Conservation (phyloP, 352 stramenopile species). For the Globisporangium mamillatum region DNA sequence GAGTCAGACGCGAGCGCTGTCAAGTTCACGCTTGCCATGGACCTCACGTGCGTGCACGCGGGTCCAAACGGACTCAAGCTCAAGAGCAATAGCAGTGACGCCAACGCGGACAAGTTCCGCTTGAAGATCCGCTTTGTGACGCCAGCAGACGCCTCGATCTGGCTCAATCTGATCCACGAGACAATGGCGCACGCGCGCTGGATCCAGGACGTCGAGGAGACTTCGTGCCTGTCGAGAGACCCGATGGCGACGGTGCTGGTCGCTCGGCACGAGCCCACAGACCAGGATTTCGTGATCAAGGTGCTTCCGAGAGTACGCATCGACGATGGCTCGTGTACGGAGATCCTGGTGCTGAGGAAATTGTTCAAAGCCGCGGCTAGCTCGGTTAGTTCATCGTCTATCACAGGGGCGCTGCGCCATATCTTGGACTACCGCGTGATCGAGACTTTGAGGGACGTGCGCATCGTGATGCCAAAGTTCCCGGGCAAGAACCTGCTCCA, state of each 20-base stretch:
- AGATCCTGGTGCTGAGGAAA: conserved; percentile 42
- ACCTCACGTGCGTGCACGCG: conserved; percentile 30
- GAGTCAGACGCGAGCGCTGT: conserved; percentile 14
- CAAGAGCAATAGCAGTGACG: conserved; percentile 12
- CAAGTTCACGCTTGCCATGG: conserved; percentile 25
- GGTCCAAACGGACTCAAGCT: conserved; percentile 34
- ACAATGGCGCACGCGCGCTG: conserved; percentile 38
- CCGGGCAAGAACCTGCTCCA: conserved; percentile 42
- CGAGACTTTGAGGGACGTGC: conserved; percentile 39
- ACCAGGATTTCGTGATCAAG: conserved; percentile 49
- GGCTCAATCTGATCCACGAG: conserved; percentile 37
- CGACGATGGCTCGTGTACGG: conserved; percentile 23
- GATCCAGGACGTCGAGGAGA: conserved; percentile 27
- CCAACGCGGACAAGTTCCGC: conserved; percentile 17
- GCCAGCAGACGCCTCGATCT: conserved; percentile 48
- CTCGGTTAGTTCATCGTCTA: conserved; percentile 6
- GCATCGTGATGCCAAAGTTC: conserved; percentile 58
- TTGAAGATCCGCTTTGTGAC: conserved; percentile 51
- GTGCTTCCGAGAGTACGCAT: conserved; percentile 22
- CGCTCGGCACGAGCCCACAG: conserved; percentile 9
- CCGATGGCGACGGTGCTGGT: conserved; percentile 19
- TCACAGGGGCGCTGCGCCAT: conserved; percentile 17
- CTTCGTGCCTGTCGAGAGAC: conserved; percentile 19
- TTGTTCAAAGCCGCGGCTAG: conserved; percentile 18
- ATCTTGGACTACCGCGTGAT: conserved; percentile 48